A percentile compares a stretch with the other conserved stretches of the same genome.
Evolutionary conservation across 495 filamentous ascomycete genomes (phyloP).

Genomic region (Hamigera avellanea): DNA sequence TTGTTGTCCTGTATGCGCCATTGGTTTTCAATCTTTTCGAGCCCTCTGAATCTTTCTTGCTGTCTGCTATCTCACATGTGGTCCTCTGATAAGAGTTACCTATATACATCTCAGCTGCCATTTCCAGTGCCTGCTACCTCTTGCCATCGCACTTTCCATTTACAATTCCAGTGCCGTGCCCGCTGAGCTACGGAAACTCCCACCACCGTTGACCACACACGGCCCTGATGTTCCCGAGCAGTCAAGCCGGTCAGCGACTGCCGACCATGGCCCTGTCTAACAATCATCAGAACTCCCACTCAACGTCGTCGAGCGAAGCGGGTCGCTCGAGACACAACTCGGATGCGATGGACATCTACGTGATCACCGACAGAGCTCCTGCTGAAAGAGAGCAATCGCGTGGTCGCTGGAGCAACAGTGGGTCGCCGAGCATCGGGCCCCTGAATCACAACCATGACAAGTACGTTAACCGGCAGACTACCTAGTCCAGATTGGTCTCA

Average conservation of each 20-base stretch:
- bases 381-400: slow-evolving; percentile 11
- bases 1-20: too few species aligned
- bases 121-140: too few species aligned
- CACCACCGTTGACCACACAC: not conserved
- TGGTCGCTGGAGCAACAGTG: slow-evolving; percentile 21
- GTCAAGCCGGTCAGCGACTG: slow-evolving; percentile 7
- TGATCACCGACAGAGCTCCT: slow-evolving; percentile 26
- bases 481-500: not conserved
- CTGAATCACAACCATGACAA: slow-evolving; percentile 27
- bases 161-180: not conserved
- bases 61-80: too few species aligned
- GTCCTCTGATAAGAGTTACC: too few species aligned
- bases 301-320: slow-evolving; percentile 17
- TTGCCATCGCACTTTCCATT: not conserved
- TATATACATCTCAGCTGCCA: too few species aligned
- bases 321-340: slow-evolving; percentile 27
- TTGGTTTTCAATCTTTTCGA: too few species aligned
- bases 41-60: too few species aligned
- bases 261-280: slow-evolving; percentile 8
- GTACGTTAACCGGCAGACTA: slow-evolving; percentile 18
- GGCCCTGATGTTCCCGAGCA: slow-evolving; percentile 8
- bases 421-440: slow-evolving; percentile 14
- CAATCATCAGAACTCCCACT: slow-evolving; percentile 20
- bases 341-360: slow-evolving; percentile 32
- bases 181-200: too few species aligned